Evolutionary conservation across 768 basidiomycete species (phyloP), one percentile per base, ranked within the genome.

Genomic region (Cantharellus anzutake): DNA sequence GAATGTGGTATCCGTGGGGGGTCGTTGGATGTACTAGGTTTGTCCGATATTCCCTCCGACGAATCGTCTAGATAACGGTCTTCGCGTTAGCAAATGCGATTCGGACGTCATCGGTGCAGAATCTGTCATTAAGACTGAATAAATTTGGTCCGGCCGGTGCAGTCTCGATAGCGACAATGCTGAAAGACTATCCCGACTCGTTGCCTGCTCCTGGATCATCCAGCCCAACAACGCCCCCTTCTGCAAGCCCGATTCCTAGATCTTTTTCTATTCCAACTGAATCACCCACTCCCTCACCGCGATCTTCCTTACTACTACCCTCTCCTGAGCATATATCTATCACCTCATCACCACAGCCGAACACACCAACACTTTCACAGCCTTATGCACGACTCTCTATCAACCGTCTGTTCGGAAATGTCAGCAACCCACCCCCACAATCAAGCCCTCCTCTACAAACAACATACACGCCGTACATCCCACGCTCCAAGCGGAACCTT

Each of bases 101-200:
- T 16, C 85, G 94, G 3, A 81, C 79, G 0, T 91, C 90, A 0
- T 82, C 83, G 0, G 71, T 99, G 60, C 80, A 81, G 60, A 90
- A 99, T 67, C 82, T 99, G 56, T 94, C 91, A 3, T 72, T 99
- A 34, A 80, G 94, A 14, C 79, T 88, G 52, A 98, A 99, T 70
- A 80, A 80, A 50, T 96, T 98, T 66, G 80, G 76, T 41, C 77
- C 82, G 0, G 78, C 85, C 0, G 91, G 92, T 41, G 91, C 86
- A 4, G 90, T 98, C 3, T 86, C 91, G 0, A 75, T 98, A 7
- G 92, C 94, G 0, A 77, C 96, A 57, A 93, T 99, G 89, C 92
- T 97, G 63, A 80, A 87, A 57, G 94, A 99, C 70, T 98, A 97
- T 67, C 88, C 90, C 2, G 90, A 96, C 64, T 20, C 56, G 7